phyloP scores from a whole-genome alignment of 1,284 basidiomycete species.

The Coriolopsis trogii region DNA sequence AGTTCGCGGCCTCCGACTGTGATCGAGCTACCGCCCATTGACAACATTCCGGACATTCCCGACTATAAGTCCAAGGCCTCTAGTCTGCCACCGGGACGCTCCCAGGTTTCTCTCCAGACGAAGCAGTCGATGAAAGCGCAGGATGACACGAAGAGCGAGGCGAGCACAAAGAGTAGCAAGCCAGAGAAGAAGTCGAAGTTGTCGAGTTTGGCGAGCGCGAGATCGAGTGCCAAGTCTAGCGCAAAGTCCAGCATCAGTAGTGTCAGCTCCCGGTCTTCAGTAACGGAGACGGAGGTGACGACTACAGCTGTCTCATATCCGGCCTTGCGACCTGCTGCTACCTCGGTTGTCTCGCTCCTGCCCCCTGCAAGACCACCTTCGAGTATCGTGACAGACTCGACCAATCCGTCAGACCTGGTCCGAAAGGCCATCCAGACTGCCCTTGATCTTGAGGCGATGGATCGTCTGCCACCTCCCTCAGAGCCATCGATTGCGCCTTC shows the following conservation, averaged over 20 bases:
- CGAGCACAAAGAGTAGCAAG: constrained; percentile 28
- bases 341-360: constrained; percentile 48
- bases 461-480: constrained; percentile 12
- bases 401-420: constrained; percentile 57
- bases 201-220: constrained; percentile 62
- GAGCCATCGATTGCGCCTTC: constrained; percentile 1
- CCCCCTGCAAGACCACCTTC: constrained; percentile 18
- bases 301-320: constrained; percentile 73
- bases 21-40: constrained; percentile 42
- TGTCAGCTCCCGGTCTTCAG: constrained; percentile 51
- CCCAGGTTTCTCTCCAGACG: constrained; percentile 22
- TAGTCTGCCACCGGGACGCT: constrained; percentile 32
- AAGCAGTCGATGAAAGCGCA: constrained; percentile 20
- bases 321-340: constrained; percentile 60
- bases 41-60: constrained; percentile 59
- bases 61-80: constrained; percentile 55
- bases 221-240: constrained; percentile 32
- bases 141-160: constrained; percentile 19
- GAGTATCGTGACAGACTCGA: constrained; percentile 10
- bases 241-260: constrained; percentile 34
- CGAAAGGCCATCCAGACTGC: constrained; percentile 62
- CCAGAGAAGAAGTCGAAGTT: constrained; percentile 57
- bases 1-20: constrained; percentile 44
- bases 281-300: constrained; percentile 43
- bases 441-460: constrained; percentile 37